Percentiles rank a stretch among this genome's conserved stretches.
Evolutionary conservation across 2,329 filamentous ascomycete species (phyloP).

Genomic region (Botryotinia narcissicola): DNA sequence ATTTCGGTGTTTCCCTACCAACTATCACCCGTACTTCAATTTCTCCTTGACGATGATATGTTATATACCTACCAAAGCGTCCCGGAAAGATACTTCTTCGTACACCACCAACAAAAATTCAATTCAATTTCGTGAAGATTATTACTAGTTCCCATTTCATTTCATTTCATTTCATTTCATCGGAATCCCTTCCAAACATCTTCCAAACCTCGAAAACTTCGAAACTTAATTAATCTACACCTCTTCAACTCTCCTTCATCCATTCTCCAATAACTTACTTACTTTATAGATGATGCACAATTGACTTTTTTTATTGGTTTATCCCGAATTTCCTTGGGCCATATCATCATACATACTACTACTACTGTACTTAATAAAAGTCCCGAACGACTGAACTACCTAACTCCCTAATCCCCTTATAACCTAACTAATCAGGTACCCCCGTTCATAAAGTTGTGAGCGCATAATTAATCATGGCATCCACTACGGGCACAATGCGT

Average conservation of each 20-base stretch:
- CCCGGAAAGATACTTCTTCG: neutral
- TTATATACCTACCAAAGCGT: neutral
- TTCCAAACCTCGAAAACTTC: neutral
- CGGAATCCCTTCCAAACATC: neutral
- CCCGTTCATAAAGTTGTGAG: slow-evolving; percentile 15
- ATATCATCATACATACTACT: no score
- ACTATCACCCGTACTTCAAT: neutral
- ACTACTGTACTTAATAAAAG: no score
- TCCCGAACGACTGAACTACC: neutral
- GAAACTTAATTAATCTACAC: neutral
- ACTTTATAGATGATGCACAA: neutral
- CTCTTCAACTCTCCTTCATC: neutral
- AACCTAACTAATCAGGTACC: neutral
- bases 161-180: neutral
- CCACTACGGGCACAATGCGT: slow-evolving; percentile 55
- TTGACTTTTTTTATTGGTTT: neutral
- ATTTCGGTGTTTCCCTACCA: slow-evolving; percentile 3
- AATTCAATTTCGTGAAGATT: neutral
- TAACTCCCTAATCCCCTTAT: neutral
- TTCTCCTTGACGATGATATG: neutral
- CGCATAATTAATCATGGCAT: slow-evolving; percentile 34
- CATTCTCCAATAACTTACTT: neutral
- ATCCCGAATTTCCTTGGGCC: neutral
- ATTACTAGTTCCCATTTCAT: neutral
- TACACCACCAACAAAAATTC: neutral